Percentiles rank a stretch among this genome's conserved stretches.
phyloP scores from a whole-genome alignment of 2,329 filamentous ascomycete genomes.

The Arachnopeziza araneosa region DNA sequence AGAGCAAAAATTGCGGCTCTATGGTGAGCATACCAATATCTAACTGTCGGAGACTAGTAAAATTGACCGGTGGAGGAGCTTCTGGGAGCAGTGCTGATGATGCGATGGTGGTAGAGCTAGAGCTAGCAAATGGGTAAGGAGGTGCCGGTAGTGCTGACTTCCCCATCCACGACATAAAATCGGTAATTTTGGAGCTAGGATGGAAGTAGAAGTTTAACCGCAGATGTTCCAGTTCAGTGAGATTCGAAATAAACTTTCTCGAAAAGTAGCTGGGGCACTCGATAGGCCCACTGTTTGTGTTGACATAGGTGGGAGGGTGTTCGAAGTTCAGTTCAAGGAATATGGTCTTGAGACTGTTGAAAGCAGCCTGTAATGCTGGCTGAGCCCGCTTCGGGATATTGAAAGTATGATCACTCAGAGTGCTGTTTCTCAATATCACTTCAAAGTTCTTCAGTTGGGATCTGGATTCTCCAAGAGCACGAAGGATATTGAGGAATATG shows the following conservation, averaged over 20 bases:
- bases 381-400: constrained; percentile 38
- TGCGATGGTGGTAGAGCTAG: neutral
- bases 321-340: constrained; percentile 33
- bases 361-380: constrained; percentile 34
- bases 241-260: constrained; percentile 28
- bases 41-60: constrained; percentile 35
- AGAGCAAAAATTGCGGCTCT: constrained; percentile 28
- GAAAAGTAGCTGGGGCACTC: constrained; percentile 18
- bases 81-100: neutral
- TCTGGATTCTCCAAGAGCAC: constrained; percentile 37
- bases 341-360: constrained; percentile 41
- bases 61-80: constrained; percentile 24
- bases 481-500: constrained; percentile 37
- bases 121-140: no score
- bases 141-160: neutral
- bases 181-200: neutral
- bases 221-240: constrained; percentile 43
- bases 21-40: constrained; percentile 39
- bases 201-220: constrained; percentile 43
- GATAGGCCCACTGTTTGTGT: constrained; percentile 22
- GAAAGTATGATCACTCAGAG: constrained; percentile 41
- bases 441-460: constrained; percentile 41
- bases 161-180: constrained; percentile 11
- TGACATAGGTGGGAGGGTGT: constrained; percentile 6
- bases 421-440: constrained; percentile 35